phyloP scores from a whole-genome alignment of 169 alveolate genomes.

The Cryptosporidium tyzzeri region DNA sequence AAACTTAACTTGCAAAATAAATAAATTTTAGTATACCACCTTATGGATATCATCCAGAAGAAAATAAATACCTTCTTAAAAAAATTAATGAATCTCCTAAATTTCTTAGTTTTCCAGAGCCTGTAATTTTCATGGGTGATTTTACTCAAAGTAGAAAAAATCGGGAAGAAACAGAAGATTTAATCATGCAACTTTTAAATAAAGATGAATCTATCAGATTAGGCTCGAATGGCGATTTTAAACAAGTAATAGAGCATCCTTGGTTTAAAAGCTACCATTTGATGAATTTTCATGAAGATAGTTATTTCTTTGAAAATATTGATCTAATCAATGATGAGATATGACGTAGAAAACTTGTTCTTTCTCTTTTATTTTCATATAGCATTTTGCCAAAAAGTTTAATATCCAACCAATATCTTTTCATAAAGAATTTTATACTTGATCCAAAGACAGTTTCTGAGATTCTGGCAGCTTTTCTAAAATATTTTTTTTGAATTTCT shows the following conservation, averaged over 20 bases:
- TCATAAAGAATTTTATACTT: slow-evolving; percentile 31
- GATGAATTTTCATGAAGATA: neutral
- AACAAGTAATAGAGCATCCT: slow-evolving; percentile 24
- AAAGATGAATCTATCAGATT: slow-evolving; percentile 3
- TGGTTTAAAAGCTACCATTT: slow-evolving; percentile 8
- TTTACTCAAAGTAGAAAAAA: too few species aligned
- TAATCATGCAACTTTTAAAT: slow-evolving; percentile 9
- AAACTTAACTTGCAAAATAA: neutral
- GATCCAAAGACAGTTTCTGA: slow-evolving; percentile 18
- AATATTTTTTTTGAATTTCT: neutral
- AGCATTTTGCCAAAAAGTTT: neutral
- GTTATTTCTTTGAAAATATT: neutral
- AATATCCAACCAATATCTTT: slow-evolving; percentile 56
- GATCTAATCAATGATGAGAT: neutral
- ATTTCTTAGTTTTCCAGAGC: slow-evolving; percentile 36
- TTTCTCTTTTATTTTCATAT: slow-evolving; percentile 1
- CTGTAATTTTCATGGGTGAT: neutral
- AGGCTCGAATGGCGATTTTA: slow-evolving; percentile 9
- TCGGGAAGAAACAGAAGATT: neutral
- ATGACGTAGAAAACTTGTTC: neutral
- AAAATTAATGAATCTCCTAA: slow-evolving; percentile 55
- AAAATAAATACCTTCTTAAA: slow-evolving; percentile 23
- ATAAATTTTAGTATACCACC: slow-evolving; percentile 58
- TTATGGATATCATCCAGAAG: slow-evolving; percentile 73
- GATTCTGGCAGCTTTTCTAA: slow-evolving; percentile 22